Percentiles rank a stretch among this genome's conserved stretches.
Conservation (phyloP, 805 yeast species). For the Brettanomyces sp. region DNA sequence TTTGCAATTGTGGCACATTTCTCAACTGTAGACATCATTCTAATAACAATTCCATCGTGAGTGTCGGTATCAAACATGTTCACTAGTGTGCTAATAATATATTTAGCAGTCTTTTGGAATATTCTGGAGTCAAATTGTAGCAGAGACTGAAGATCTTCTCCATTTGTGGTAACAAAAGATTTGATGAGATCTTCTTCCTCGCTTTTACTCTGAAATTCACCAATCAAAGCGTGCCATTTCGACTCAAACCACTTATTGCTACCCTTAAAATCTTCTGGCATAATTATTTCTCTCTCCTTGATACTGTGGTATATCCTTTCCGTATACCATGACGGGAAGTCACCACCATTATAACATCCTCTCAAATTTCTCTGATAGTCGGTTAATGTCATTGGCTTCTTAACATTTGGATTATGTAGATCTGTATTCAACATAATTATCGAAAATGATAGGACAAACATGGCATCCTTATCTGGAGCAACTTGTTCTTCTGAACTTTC, state of each 20-base stretch:
- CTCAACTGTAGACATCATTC: constrained; percentile 82
- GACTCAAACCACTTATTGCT: constrained; percentile 90
- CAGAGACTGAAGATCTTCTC: constrained; percentile 10
- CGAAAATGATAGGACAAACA: constrained; percentile 83
- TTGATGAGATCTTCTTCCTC: constrained; percentile 6
- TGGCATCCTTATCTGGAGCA: constrained; percentile 75
- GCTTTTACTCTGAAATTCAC: constrained; percentile 30
- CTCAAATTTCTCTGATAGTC: constrained; percentile 72
- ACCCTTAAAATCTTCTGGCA: constrained; percentile 97
- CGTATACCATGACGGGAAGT: constrained; percentile 81
- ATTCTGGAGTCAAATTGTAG: constrained; percentile 63
- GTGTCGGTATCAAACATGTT: constrained; percentile 79
- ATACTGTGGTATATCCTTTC: constrained; percentile 75
- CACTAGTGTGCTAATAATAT: constrained; percentile 63
- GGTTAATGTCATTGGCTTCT: constrained; percentile 81
- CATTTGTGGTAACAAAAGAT: constrained; percentile 9
- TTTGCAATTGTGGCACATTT: constrained; percentile 74
- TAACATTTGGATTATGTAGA: constrained; percentile 84
- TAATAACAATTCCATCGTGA: constrained; percentile 81
- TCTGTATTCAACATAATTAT: constrained; percentile 93
- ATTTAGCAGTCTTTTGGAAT: constrained; percentile 54
- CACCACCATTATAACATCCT: constrained; percentile 66
- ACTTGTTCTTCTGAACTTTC: constrained; percentile 36
- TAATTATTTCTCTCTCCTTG: constrained; percentile 77
- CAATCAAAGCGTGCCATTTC: constrained; percentile 63